Evolutionary conservation across 306 rosid genomes (phyloP).

Genomic region (Sphenostylis stenocarpa): DNA sequence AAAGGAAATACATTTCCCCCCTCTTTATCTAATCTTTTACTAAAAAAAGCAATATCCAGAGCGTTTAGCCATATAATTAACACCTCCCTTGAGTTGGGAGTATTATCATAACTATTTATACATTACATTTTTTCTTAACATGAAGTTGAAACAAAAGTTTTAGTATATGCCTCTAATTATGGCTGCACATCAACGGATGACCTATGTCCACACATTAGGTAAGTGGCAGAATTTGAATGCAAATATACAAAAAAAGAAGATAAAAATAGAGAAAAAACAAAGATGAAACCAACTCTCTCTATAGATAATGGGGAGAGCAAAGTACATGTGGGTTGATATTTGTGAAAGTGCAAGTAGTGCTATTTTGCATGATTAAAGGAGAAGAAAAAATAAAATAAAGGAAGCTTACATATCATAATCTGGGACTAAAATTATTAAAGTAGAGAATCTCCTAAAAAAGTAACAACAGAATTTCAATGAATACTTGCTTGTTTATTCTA

Average conservation of each 20-base stretch:
- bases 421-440: conserved; percentile 28
- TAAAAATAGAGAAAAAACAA: background rate
- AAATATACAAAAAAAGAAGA: background rate
- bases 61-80: no score
- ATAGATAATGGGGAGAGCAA: background rate
- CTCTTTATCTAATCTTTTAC: no score
- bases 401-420: background rate
- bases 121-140: background rate
- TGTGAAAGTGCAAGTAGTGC: background rate
- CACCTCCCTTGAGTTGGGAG: no score
- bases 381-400: background rate
- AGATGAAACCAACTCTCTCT: background rate
- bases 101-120: no score
- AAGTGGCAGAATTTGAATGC: background rate
- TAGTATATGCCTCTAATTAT: background rate
- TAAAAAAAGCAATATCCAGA: no score
- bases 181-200: background rate
- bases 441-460: conserved; percentile 35
- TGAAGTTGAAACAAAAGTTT: background rate
- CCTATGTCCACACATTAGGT: background rate
- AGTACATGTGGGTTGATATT: conserved; percentile 4
- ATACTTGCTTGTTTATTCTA: conserved; percentile 33
- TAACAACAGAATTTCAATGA: conserved; percentile 29
- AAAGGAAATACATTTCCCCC: background rate
- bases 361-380: conserved; percentile 23